A percentile compares a stretch with the other conserved stretches of the same genome.
phyloP scores from a whole-genome alignment of 2,329 filamentous ascomycete genomes.

The Aureobasidium sp. region DNA sequence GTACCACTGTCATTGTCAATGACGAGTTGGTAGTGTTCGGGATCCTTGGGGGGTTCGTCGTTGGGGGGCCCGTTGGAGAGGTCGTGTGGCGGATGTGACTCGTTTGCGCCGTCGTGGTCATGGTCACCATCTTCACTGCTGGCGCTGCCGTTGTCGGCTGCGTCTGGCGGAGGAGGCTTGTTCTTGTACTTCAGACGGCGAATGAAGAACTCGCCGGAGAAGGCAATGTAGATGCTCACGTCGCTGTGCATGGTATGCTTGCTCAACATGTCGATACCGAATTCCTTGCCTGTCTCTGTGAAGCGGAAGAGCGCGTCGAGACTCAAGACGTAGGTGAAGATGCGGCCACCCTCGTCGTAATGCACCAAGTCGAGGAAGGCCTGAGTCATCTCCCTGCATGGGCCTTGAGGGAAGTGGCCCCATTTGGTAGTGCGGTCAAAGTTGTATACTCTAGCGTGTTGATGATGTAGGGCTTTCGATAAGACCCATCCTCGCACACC shows the following conservation, averaged over 20 bases:
- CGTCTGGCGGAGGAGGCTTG: slow-evolving; percentile 32
- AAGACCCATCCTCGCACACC: slow-evolving; percentile 72
- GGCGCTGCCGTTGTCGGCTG: slow-evolving; percentile 34
- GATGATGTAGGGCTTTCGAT: slow-evolving; percentile 79
- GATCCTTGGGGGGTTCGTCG: slow-evolving; percentile 41
- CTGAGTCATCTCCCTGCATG: slow-evolving; percentile 60
- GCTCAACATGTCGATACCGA: slow-evolving; percentile 83
- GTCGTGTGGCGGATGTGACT: slow-evolving; percentile 41
- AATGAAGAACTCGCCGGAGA: slow-evolving; percentile 87
- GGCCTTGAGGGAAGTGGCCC: slow-evolving; percentile 51
- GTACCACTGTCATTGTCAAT: slow-evolving; percentile 96
- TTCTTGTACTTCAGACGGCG: slow-evolving; percentile 52
- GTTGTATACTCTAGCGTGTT: slow-evolving; percentile 83
- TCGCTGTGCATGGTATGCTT: slow-evolving; percentile 98
- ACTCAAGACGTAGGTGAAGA: slow-evolving; percentile 88
- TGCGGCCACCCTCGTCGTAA: slow-evolving; percentile 73
- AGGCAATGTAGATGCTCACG: slow-evolving; percentile 84
- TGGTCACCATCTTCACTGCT: slow-evolving; percentile 18
- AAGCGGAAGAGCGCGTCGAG: slow-evolving; percentile 81
- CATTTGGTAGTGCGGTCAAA: slow-evolving; percentile 69
- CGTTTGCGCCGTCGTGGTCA: slow-evolving; percentile 3
- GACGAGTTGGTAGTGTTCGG: slow-evolving; percentile 65
- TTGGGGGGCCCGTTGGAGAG: slow-evolving; percentile 37
- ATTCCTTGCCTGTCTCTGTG: slow-evolving; percentile 92
- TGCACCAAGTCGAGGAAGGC: slow-evolving; percentile 82